Evolutionary conservation across 139 green algal species (phyloP), one percentile per base, ranked within the genome.

Genomic region (Desmodesmus armatus): DNA sequence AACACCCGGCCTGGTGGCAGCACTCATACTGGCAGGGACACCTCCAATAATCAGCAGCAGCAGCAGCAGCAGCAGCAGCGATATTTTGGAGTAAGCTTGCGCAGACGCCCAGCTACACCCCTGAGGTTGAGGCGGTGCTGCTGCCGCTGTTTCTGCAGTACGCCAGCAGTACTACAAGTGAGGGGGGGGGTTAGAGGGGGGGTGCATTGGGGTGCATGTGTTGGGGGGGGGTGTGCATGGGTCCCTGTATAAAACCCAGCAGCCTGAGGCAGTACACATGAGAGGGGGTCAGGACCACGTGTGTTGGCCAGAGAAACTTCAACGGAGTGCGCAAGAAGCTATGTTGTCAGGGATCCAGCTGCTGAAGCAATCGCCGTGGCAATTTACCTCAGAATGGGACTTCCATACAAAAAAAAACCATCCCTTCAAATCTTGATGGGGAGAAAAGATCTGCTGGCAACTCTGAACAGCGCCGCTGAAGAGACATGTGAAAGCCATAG

Each of bases 101-200:
- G 70, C 51, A 72, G 65, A 29, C 13, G 13, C 51, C 40, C 3
- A 37, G 27, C 31, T 55, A 69, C 33, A 53, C 79, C 23, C 9
- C 63, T 65, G 62, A 43, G 5, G 76, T 82, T 35, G 76, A 82
- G 76, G 76, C 23, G 23, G 6, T 82, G 55, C 55, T 82, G 55
- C 35, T 82, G 76, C 53, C 53, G 2, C 58, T 72, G 55, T 82
- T 82, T 35, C 33, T 72, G 3, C 23, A 82, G n/a, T 82, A 60
- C 76, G 76, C 39, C 41, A 82, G 37, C 37, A 41, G 23, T 55
- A 82, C 13, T 82, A 72, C 76, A 82, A 55, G 76, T 82, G 41
- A 82, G 55, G 11, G 4, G 3, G 35, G 13, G 25, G n/a, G n/a
- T n/a, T n/a, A 33, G 6, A 21, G 25, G 31, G 5, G 25, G 62